Base-by-base conservation (phyloP, 1,139 yeast species). In the Candida albicans region DNA sequence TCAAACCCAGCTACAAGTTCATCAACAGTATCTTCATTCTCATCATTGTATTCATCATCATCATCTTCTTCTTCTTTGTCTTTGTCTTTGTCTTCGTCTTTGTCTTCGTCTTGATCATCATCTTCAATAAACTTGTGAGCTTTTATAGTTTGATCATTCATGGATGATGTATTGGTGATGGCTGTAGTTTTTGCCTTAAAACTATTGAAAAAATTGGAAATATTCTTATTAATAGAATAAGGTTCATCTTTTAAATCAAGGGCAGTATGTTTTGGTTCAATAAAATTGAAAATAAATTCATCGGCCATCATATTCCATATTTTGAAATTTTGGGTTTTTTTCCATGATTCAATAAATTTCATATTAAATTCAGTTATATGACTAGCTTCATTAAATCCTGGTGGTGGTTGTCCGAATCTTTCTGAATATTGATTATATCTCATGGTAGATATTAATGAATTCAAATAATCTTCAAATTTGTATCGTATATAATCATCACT, bases 401-500 rank as follows among this genome's bases (percentile, higher is more conserved):
- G 79, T 0, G 79, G 79, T 13, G 62, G 62, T 42, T 61, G 67
- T 22, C 59, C 51, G 48, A 72, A 73, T 39, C 66, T 73, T 58
- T 68, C 69, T 14, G 77, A 53, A 57, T 84, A 88, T 47, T 75
- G 81, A 51, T 79, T 77, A 56, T 82, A 87, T 61, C 95, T 85
- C 35, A 79, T 82, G 18, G 88, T 75, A 0, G 96, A 73, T 35
- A 93, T 64, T 51, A 93, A 64, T 12, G 95, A 88, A 51, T 86
- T 76, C 31, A 91, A 65, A 58, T 93, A 93, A 56, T 90, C 97
- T 59, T 93, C 99, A 64, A 91, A 91, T 54, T 84, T 89, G 64
- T 83, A 78, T 44, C 99, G 71, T 31, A 93, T 84, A 55, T 84
- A 87, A 62, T 93, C 99, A 55, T 93, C 97, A 54, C 90, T 87